These are phyloP conservation scores for Saccharomyces paradoxus DNA, from an alignment of 805 yeast genomes.

Conservation along the genomic window DNA sequence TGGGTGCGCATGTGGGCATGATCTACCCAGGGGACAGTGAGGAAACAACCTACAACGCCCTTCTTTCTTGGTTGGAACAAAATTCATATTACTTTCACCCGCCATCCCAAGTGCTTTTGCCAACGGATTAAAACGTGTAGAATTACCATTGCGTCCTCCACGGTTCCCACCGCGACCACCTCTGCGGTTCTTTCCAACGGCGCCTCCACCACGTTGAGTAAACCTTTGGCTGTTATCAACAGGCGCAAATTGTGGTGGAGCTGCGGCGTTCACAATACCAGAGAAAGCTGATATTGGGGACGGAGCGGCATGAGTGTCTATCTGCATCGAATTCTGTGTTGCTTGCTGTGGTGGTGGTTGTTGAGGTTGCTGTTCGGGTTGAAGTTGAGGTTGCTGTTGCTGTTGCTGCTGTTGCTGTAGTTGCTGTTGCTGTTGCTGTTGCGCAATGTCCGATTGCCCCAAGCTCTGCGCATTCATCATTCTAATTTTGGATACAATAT, in stretches of 20 bases:
- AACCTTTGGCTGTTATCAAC: slow-evolving; percentile 13
- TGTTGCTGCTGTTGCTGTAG: slow-evolving; percentile 8
- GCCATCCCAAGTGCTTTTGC: slow-evolving; percentile 34
- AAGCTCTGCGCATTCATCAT: slow-evolving; percentile 11
- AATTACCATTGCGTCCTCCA: slow-evolving; percentile 17
- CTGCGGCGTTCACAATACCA: slow-evolving; percentile 18
- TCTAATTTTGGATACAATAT: slow-evolving; percentile 26
- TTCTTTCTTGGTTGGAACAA: slow-evolving; percentile 42
- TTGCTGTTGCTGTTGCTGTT: slow-evolving; percentile 10
- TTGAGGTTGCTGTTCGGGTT: slow-evolving; percentile 9
- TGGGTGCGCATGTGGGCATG: slow-evolving; percentile 75
- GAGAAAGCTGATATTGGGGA: slow-evolving; percentile 24
- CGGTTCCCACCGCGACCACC: slow-evolving; percentile 15
- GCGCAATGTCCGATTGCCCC: slow-evolving; percentile 5
- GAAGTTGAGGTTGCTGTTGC: slow-evolving; percentile 13
- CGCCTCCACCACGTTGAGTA: slow-evolving; percentile 15
- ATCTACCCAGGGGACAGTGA: slow-evolving; percentile 52
- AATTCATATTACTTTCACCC: slow-evolving; percentile 20
- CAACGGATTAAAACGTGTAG: slow-evolving; percentile 31
- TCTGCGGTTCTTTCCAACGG: slow-evolving; percentile 10
- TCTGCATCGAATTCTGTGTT: background rate
- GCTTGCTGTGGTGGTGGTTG: slow-evolving; percentile 9
- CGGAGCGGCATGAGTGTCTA: background rate
- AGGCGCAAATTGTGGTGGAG: slow-evolving; percentile 6
- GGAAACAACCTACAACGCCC: slow-evolving; percentile 70